Percentiles rank a stretch among this genome's conserved stretches.
Conservation (phyloP, 176 grass and related monocot genomes). For the Thalia dealbata region DNA sequence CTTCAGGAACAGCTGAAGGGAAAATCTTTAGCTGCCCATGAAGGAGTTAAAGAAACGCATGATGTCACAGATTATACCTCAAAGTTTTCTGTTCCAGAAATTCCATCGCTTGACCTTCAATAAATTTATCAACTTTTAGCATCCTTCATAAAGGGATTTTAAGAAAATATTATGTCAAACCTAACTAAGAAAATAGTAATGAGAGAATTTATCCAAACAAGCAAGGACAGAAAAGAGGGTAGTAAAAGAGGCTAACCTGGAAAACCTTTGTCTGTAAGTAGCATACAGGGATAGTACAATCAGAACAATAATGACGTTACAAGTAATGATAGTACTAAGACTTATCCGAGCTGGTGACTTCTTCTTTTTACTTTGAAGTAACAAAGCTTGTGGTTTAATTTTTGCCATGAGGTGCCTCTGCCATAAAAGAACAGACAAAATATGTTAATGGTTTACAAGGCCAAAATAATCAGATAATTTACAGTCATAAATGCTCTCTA, state of each 20-base stretch:
- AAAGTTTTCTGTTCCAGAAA: not conserved
- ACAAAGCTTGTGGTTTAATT: constrained; percentile 26
- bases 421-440: not conserved
- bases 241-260: constrained; percentile 9
- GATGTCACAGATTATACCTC: constrained; percentile 4
- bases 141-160: not conserved
- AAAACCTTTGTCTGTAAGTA: constrained; percentile 19
- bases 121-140: constrained; percentile 3
- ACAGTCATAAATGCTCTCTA: not conserved
- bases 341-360: constrained; percentile 15
- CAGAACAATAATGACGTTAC: constrained; percentile 14
- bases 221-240: no score
- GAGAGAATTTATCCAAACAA: not conserved
- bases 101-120: constrained; percentile 13
- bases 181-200: not conserved
- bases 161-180: not conserved
- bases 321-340: constrained; percentile 21
- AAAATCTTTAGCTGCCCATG: not conserved
- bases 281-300: constrained; percentile 21
- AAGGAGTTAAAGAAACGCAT: not conserved
- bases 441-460: not conserved
- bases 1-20: not conserved
- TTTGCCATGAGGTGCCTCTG: constrained; percentile 11
- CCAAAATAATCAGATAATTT: not conserved
- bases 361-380: constrained; percentile 28